Evolutionary conservation across 169 alveolate genomes (phyloP), one percentile per base, ranked within the genome.

Genomic region (Plasmodium berghei): DNA sequence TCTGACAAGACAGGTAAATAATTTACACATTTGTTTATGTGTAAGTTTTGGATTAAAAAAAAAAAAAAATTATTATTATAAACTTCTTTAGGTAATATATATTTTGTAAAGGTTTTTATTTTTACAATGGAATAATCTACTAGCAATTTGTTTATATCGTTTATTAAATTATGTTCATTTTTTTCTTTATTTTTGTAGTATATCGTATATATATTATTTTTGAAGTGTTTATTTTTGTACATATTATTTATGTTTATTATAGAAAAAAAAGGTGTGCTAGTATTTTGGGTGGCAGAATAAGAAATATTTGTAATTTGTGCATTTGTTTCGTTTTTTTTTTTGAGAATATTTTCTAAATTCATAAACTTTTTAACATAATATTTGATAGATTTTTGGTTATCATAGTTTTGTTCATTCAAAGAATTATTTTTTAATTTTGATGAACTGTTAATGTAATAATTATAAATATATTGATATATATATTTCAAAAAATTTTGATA

Each of bases 131-230:
- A 61, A 70, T 59, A 86, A 45, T 86, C 55, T 49, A 61, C 55
- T 86, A 86, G 40, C 52, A 86, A 34, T 34, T 40, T 64, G 26
- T 86, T 86, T 18, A 71, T 20, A n/a, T 86, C 91, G 42, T 62
- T 59, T 28, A 24, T 14, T 26, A 71, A 42, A 10, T 45, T 71
- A 42, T 40, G 56, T 24, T 86, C 75, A 20, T 69, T 71, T 59
- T 83, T 83, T 52, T 83, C 85, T 10, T 49, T 69, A 54, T n/a
- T 83, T 83, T 83, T 66, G 69, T 83, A 83, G 26, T 58, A 83
- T 24, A 67, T 24, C 12, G 85, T 55, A 20, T 83, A 83, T 20
- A 67, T 83, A 49, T 83, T 69, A 62, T 86, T 71, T 71, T 70
- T 62, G 16, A 72, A 62, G 8, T 61, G 72, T 49, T 80, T 24